These are phyloP conservation scores for Cicer cuneatum DNA, from an alignment of 306 rosid genomes.

Conservation along the genomic window DNA sequence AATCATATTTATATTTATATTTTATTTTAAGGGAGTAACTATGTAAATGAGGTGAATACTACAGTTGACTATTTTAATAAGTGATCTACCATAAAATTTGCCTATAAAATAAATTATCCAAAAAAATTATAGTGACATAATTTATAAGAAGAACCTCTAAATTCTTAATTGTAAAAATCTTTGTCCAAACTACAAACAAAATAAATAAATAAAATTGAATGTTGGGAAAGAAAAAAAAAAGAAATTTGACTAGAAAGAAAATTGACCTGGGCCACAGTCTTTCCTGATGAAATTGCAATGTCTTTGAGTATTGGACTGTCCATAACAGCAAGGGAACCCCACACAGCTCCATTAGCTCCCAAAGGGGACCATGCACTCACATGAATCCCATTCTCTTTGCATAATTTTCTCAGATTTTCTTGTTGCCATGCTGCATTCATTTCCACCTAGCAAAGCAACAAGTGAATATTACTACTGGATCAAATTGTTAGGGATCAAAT, in stretches of 20 bases:
- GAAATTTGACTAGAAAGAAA: not conserved
- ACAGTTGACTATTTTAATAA: too few species aligned
- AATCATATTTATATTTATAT: too few species aligned
- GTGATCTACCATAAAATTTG: too few species aligned
- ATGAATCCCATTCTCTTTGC: slow-evolving; percentile 51
- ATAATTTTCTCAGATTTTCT: slow-evolving; percentile 41
- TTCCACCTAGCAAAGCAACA: slow-evolving; percentile 44
- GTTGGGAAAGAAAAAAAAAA: not conserved
- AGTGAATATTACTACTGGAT: too few species aligned
- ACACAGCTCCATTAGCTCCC: slow-evolving; percentile 50
- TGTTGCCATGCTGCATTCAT: slow-evolving; percentile 56
- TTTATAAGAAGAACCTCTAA: not conserved
- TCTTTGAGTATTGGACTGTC: slow-evolving; percentile 45
- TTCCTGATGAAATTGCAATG: slow-evolving; percentile 38
- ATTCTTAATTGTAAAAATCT: not conserved
- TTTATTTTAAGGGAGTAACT: too few species aligned
- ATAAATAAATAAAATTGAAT: not conserved
- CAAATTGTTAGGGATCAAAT: too few species aligned
- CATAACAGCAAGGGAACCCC: slow-evolving; percentile 58
- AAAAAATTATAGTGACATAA: not conserved
- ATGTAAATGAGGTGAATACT: too few species aligned
- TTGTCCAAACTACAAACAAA: not conserved
- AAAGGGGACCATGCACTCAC: slow-evolving; percentile 57
- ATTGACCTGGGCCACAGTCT: slow-evolving; percentile 43
- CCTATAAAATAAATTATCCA: too few species aligned